Percentiles rank a stretch among this genome's conserved stretches.
Evolutionary conservation across 257 asterid species (phyloP).

Genomic region (Agastache rugosa): DNA sequence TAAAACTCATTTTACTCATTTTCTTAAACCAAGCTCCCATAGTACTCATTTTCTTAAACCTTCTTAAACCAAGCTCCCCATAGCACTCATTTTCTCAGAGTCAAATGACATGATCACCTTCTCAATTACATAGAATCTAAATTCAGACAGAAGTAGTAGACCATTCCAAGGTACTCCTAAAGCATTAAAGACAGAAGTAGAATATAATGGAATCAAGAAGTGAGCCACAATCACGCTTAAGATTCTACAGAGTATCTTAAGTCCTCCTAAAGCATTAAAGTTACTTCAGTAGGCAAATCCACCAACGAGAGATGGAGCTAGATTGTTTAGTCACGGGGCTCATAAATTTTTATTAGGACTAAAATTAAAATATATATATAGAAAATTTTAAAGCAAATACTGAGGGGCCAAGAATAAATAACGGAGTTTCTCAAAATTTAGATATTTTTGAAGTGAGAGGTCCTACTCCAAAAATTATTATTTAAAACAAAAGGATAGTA

Average conservation of each 20-base stretch:
- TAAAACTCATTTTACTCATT: too few species aligned
- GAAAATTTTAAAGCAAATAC: not conserved
- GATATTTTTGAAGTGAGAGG: too few species aligned
- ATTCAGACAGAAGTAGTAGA: not conserved
- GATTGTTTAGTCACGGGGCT: not conserved
- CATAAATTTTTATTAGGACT: not conserved
- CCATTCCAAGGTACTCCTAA: too few species aligned
- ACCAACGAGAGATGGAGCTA: not conserved
- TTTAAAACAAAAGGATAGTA: not conserved
- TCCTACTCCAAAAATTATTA: not conserved
- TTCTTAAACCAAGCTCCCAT: not conserved
- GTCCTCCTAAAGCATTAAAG: not conserved
- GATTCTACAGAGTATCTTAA: not conserved
- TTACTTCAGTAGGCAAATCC: not conserved
- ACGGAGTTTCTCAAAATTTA: not conserved
- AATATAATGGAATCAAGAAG: not conserved
- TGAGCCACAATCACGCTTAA: not conserved
- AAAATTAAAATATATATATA: not conserved
- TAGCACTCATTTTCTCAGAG: not conserved
- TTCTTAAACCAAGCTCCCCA: not conserved
- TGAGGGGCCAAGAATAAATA: not conserved
- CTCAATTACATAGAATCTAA: not conserved
- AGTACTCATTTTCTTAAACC: not conserved
- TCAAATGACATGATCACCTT: not conserved
- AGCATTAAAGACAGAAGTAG: too few species aligned